Conservation (phyloP, 306 rosid species). For the Chamaecrista fasciculata region DNA sequence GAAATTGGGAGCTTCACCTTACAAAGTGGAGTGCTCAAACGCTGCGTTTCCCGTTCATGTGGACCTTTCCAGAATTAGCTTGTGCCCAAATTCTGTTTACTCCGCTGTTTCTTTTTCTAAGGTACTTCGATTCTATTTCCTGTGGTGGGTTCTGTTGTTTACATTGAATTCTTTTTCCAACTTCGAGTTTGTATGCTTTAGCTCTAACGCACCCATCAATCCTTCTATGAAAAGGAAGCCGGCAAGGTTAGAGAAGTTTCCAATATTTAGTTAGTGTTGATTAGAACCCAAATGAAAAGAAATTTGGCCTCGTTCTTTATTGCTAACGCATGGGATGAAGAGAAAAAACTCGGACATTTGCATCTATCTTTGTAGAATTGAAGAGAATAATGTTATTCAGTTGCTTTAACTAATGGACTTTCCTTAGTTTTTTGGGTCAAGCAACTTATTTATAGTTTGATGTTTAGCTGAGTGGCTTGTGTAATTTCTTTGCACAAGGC, state of each 20-base stretch:
- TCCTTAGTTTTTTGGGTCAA: too few relatives aligned
- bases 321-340: too few relatives aligned
- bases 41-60: conserved; percentile 42
- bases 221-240: background rate
- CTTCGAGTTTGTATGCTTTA: background rate
- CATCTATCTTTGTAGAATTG: too few relatives aligned
- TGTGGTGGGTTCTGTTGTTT: background rate
- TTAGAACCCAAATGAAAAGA: too few relatives aligned
- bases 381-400: too few relatives aligned
- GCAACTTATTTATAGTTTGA: too few relatives aligned
- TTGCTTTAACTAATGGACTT: too few relatives aligned
- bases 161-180: background rate
- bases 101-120: conserved; percentile 34
- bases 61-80: conserved; percentile 42
- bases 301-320: too few relatives aligned
- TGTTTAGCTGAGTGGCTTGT: conserved; percentile 5
- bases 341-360: too few relatives aligned
- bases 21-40: conserved; percentile 32
- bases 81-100: conserved; percentile 36
- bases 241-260: too few relatives aligned
- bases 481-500: background rate
- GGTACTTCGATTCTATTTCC: conserved; percentile 36
- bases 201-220: background rate
- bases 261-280: too few relatives aligned
- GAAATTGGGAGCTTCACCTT: conserved; percentile 29